These are phyloP conservation scores for Collybiopsis luxurians DNA, from an alignment of 768 basidiomycete species.

Conservation along the genomic window DNA sequence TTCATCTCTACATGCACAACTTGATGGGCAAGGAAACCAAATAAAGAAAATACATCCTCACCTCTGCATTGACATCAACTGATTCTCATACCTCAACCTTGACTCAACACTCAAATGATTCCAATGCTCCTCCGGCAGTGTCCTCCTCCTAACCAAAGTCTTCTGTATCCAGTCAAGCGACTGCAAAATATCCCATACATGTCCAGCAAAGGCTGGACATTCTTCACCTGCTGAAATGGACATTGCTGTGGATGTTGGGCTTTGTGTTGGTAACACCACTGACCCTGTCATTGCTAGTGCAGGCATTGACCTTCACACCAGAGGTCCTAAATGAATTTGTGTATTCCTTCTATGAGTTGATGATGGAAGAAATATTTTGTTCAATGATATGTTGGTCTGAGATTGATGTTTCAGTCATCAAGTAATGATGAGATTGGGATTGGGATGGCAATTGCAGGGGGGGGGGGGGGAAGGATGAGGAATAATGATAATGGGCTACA, in stretches of 20 bases:
- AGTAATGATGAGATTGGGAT: too few relatives aligned
- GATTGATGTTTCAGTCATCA: too few relatives aligned
- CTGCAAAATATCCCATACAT: not conserved
- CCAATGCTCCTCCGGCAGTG: not conserved
- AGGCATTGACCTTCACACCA: not conserved
- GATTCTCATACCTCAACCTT: not conserved
- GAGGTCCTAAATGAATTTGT: not conserved
- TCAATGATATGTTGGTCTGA: not conserved
- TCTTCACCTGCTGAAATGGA: not conserved
- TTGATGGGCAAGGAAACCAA: not conserved
- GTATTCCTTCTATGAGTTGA: not conserved
- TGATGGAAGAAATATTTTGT: not conserved
- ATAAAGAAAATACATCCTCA: not conserved
- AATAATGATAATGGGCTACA: too few relatives aligned
- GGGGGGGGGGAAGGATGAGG: too few relatives aligned
- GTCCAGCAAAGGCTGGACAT: not conserved
- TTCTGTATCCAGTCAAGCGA: not conserved
- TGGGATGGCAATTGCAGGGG: too few relatives aligned
- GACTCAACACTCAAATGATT: not conserved
- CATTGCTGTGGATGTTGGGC: not conserved
- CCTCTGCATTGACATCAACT: conserved; percentile 1
- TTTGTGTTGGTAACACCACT: not conserved
- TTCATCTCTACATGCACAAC: not conserved
- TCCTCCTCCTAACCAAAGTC: not conserved
- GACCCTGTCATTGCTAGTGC: not conserved